Base-by-base conservation (phyloP, 2,329 filamentous ascomycete genomes). In the Colletotrichum australisinense region DNA sequence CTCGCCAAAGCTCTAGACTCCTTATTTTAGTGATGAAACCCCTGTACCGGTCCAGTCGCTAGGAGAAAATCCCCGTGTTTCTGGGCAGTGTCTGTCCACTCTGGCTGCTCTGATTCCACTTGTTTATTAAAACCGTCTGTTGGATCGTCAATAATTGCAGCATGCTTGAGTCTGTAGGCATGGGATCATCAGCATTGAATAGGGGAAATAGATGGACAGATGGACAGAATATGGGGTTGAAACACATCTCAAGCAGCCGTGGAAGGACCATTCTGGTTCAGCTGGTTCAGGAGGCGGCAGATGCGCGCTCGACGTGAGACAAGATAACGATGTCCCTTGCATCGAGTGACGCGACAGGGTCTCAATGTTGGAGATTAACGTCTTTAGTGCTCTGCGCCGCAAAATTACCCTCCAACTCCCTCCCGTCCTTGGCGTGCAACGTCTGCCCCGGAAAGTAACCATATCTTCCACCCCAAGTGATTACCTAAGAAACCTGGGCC, bases 21-120 rank as follows among this genome's bases (percentile, higher is more conserved):
- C 70, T 70, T 66, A 73, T 73, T 62, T 70, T 63, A 70, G 70
- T 55, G 70, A 70, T 46, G 14, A 24, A 52, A 59, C 60, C 70
- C 70, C 70, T 73, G 70, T 59, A 46, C 11, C 22, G 11, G 19
- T 22, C 19, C 59, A 49, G 26, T 42, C 58, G 58, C 42, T 58
- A 42, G 46, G 30, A 11, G 49, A 65, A 65, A 60, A 30, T 49
- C 55, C 46, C 46, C 32, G 55, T 62, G 65, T 28, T 60, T 59
- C 53, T 64, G 65, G 70, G 56, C 55, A 56, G 35, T 73, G 62
- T 73, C 56, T 57, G 57, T 52, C 60, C 60, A 66, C 67, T 52
- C n/a, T 19, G 3, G 8, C 19, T n/a, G 16, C 19, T 49, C 42
- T 57, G 60, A 70, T 58, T 49, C 60, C 67, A 73, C 56, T 42